phyloP scores from a whole-genome alignment of 306 rosid genomes.

The Quercus engelmannii region DNA sequence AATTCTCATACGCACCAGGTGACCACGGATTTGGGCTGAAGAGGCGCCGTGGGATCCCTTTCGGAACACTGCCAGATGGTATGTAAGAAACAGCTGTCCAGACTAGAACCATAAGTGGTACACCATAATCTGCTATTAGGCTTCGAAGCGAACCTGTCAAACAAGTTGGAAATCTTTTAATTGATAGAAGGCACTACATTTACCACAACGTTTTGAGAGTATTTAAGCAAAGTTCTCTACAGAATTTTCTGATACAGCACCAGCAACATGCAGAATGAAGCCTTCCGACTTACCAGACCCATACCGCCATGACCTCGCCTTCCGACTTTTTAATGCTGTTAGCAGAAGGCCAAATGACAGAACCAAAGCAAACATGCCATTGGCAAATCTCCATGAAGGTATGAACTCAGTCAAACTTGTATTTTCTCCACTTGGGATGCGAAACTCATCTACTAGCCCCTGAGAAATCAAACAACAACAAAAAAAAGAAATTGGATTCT shows the following conservation, averaged over 20 bases:
- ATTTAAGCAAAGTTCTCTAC: too few species aligned
- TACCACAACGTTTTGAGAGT: neutral
- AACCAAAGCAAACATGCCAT: constrained; percentile 98
- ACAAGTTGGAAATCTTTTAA: neutral
- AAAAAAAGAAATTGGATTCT: neutral
- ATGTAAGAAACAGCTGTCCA: constrained; percentile 93
- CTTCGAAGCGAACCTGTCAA: constrained; percentile 79
- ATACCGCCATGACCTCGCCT: constrained; percentile 98
- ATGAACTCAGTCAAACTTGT: constrained; percentile 36
- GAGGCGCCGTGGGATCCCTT: constrained; percentile 88
- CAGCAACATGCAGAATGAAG: neutral
- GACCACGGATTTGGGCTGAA: constrained; percentile 99
- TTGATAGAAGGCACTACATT: neutral
- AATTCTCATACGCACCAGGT: constrained; percentile 92
- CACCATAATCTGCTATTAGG: constrained; percentile 94
- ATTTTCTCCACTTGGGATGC: constrained; percentile 62
- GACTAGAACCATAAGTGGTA: constrained; percentile 88
- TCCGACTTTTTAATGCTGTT: constrained; percentile 81
- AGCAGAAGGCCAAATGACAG: constrained; percentile 95
- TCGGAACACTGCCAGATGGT: constrained; percentile 69
- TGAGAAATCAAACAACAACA: neutral
- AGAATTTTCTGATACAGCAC: too few species aligned
- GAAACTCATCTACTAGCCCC: constrained; percentile 94
- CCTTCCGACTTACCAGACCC: constrained; percentile 62
- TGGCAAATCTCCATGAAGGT: constrained; percentile 94